These are phyloP conservation scores for Periconia sp. DNA, from an alignment of 2,329 filamentous ascomycete genomes.

Conservation along the genomic window DNA sequence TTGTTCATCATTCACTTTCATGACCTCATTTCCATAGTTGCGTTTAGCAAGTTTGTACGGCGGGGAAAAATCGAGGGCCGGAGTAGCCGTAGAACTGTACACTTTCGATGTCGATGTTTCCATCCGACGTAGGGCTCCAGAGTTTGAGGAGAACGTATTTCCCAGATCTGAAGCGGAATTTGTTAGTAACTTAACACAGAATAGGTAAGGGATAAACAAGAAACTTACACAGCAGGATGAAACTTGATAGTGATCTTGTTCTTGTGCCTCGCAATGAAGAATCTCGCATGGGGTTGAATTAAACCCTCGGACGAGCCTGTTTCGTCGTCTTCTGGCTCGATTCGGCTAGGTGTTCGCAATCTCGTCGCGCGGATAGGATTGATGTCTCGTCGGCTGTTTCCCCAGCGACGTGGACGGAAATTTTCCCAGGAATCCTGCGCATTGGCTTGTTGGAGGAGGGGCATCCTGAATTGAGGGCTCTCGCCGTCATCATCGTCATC, in stretches of 20 bases:
- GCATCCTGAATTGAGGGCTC: constrained; percentile 25
- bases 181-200: too few species aligned
- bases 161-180: constrained; percentile 57
- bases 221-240: constrained; percentile 68
- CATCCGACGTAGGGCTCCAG: constrained; percentile 74
- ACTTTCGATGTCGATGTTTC: constrained; percentile 88
- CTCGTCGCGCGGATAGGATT: constrained; percentile 33
- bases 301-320: constrained; percentile 39
- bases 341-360: constrained; percentile 36
- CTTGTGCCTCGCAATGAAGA: constrained; percentile 80
- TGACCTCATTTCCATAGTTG: too few species aligned
- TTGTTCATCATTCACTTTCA: too few species aligned
- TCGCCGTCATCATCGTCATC: constrained; percentile 42
- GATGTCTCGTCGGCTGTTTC: constrained; percentile 35
- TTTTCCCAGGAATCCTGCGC: constrained; percentile 29
- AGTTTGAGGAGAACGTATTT: constrained; percentile 87
- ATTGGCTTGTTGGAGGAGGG: constrained; percentile 24
- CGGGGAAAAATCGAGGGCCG: constrained; percentile 81
- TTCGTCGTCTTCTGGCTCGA: constrained; percentile 28
- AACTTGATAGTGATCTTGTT: constrained; percentile 87
- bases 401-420: constrained; percentile 28
- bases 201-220: too few species aligned
- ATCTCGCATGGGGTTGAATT: constrained; percentile 74
- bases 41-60: constrained; percentile 51
- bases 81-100: constrained; percentile 82